Evolutionary conservation across 352 stramenopile species (phyloP), one percentile per base, ranked within the genome.

Genomic region (Vaucheria bursata): DNA sequence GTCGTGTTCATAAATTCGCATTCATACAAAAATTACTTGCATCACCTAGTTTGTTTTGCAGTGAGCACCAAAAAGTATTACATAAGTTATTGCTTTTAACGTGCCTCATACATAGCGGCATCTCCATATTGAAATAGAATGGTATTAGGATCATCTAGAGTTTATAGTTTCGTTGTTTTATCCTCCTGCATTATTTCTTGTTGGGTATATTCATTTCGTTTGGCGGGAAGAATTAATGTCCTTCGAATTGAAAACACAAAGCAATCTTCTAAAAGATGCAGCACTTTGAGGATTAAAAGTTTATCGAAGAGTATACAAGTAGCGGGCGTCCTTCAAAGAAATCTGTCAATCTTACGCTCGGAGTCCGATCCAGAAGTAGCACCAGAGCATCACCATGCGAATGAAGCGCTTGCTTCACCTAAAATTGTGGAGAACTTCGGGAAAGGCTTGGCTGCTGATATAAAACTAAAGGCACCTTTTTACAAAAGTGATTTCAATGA

Each of bases 401-500:
- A 34, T 69, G 5, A 6, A 29, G 6, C 18, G 33, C 66, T 79
- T 69, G 31, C 39, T 8, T 67, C 45, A 31, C 53, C 18, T 37
- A 79, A 39, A 7, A 31, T 84, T 32, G 68, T 84, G 34, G 79
- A 84, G 32, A 59, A 70, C 8, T 76, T 80, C 7, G 74, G 74
- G 32, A 77, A 78, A 35, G 79, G 79, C 8, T 65, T 84, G 5
- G 8, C 59, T 37, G n/a, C 64, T 52, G 79, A 84, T 64, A n/a
- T 84, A 8, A 79, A 73, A 66, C 59, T 35, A 0, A 84, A 84
- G 75, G 71, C 71, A 7, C 70, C 77, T 32, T 81, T 68, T 71
- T 71, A 79, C 39, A 37, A 53, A 35, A 81, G 72, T 25, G 79
- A 84, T 72, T 69, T 84, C 53, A 82, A 59, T 1, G 79, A 84